Base-by-base conservation (phyloP, 345 rosid species). In the Pugionium cornutum region DNA sequence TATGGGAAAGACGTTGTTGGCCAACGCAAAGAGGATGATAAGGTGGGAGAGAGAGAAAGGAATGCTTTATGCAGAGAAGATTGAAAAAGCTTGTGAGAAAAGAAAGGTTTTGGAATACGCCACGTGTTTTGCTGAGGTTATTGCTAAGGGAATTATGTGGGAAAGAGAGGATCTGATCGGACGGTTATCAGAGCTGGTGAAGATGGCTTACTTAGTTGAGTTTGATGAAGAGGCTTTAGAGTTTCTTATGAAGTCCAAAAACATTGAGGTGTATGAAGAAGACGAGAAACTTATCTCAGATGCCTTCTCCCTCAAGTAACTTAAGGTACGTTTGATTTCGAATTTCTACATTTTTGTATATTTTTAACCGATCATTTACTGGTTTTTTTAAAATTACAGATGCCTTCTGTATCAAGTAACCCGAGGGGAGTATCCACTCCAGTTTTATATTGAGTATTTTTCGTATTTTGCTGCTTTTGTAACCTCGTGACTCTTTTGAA, bases 31-130 rank as follows among this genome's bases (percentile, higher is more conserved):
- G 65, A 44, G 49, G 52, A 73, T 72, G 83, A 51, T 79, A 25
- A 83, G 83, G 11, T 86, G 92, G 92, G 86, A 86, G 8, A 82
- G 63, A 69, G 81, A 71, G 76, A 58, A 60, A 28, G 74, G 74
- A 1, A 77, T 74, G 46, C 33, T 86, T 37, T 78, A 72, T 63
- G 60, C 63, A n/a, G 82, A 80, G 79, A 82, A 77, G 78, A 32
- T 78, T 39, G 79, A 77, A 44, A 46, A 64, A 62, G 49, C 68
- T 31, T 39, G 68, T 9, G 80, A 84, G 4, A 49, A 68, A 42
- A 79, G 70, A 58, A 64, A 48, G 64, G 70, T 61, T 10, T 67
- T 84, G 26, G 80, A 81, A 53, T 82, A 78, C 62, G 90, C 87
- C 10, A 73, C 83, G 2, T 53, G 67, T 54, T 86, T 86, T 18